Conservation (phyloP, 805 yeast genomes). For the Candida ovalis region DNA sequence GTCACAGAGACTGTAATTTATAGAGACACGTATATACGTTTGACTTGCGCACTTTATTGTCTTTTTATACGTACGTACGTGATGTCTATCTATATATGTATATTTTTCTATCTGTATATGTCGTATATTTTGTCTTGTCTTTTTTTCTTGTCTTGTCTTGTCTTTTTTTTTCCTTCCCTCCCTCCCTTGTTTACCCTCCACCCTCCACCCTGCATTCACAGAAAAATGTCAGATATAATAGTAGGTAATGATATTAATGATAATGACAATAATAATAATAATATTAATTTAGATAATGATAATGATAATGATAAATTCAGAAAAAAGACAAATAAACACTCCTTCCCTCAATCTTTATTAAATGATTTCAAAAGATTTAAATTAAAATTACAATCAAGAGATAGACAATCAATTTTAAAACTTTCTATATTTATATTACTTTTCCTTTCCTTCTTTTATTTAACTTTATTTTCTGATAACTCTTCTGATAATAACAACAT, state of each 20-base stretch:
- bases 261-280: neutral
- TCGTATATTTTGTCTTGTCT: no score
- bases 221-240: conserved; percentile 4
- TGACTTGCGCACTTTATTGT: no score
- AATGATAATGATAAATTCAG: conserved; percentile 19
- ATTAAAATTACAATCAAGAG: conserved; percentile 8
- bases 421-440: neutral
- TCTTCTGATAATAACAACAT: neutral
- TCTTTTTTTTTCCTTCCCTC: no score
- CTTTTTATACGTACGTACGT: no score
- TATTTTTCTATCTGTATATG: no score
- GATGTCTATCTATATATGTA: no score
- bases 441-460: neutral
- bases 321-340: conserved; percentile 10
- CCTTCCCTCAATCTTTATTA: conserved; percentile 5
- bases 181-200: no score
- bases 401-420: conserved; percentile 6
- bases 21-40: no score
- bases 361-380: conserved; percentile 9
- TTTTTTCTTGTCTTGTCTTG: no score
- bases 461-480: neutral
- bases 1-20: no score
- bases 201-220: no score
- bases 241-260: neutral
- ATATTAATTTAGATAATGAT: conserved; percentile 8